Evolutionary conservation across 495 filamentous ascomycete species (phyloP), one percentile per base, ranked within the genome.

Genomic region (Neurospora cerealis): DNA sequence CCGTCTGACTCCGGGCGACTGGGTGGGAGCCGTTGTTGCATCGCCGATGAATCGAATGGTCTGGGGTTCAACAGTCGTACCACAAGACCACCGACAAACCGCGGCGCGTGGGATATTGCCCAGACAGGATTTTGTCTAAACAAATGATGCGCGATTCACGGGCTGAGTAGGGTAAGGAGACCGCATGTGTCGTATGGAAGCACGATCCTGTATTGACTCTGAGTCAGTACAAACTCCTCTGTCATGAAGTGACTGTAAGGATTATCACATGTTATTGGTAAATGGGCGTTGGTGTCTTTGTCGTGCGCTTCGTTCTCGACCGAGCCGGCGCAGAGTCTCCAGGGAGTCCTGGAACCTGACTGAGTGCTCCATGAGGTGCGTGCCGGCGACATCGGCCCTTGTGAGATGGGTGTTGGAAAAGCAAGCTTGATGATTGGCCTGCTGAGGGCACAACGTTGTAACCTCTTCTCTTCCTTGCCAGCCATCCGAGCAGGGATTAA

Each of bases 371-470:
- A 62, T 32, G 21, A 60, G 13, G 5, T 69, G 17, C 32, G 73
- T 60, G 38, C 70, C 70, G 76, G 80, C 80, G 80, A 82, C 78
- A 82, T 82, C 80, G 80, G 80, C 80, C 74, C 28, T 66, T 2
- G 7, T 66, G 54, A 34, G 28, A 62, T 28, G 38, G 19, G 75
- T 74, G 74, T 80, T 82, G 75, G 79, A 81, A 82, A 80, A 75
- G 13, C 37, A 21, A 15, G n/a, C 13, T n/a, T 21, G 54, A 10
- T 81, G 78, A 82, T 82, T 82, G 80, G 80, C 7, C 15, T 54
- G 38, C 39, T 71, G 34, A 69, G 28, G 24, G 48, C 28, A 70
- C 70, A 73, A 74, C 69, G 28, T 19, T 75, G 48, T 71, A 74
- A 77, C 76, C 73, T 74, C 72, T 73, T 15, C 44, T 36, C 32